Evolutionary conservation across 495 filamentous ascomycete genomes (phyloP).

Genomic region (Talaromyces stipitatus): DNA sequence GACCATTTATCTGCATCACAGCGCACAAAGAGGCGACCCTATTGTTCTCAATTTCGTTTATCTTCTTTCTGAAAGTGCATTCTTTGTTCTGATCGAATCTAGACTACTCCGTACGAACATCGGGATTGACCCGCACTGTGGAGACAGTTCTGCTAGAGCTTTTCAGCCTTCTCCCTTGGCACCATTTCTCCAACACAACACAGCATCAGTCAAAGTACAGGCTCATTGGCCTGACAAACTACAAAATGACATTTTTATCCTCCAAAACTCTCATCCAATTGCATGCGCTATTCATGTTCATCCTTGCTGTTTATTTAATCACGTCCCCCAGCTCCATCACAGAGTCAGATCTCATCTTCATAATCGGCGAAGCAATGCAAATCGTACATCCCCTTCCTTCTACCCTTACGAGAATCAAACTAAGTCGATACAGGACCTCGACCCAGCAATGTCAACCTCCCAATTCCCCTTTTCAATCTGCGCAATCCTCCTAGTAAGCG

Average conservation of each 20-base stretch:
- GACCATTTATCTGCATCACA: background rate
- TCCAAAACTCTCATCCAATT: slow-evolving; percentile 68
- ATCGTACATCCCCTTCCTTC: slow-evolving; percentile 43
- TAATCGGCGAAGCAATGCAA: slow-evolving; percentile 75
- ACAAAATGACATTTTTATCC: slow-evolving; percentile 69
- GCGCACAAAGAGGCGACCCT: background rate
- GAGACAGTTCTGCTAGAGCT: background rate
- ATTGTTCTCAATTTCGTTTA: background rate
- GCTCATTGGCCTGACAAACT: background rate
- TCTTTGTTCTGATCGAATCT: background rate
- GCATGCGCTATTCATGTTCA: slow-evolving; percentile 73
- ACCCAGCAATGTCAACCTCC: slow-evolving; percentile 52
- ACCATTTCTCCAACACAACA: no score
- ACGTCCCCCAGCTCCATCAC: slow-evolving; percentile 59
- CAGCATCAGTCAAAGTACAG: no score
- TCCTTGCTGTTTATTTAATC: slow-evolving; percentile 75
- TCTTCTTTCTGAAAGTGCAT: background rate
- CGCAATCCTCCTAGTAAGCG: slow-evolving; percentile 55
- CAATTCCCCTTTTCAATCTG: slow-evolving; percentile 64
- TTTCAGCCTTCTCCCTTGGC: background rate
- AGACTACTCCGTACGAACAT: background rate
- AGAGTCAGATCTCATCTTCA: slow-evolving; percentile 73
- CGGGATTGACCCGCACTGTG: background rate
- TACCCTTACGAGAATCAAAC: background rate
- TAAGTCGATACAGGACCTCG: slow-evolving; percentile 19